These are phyloP conservation scores for Lippia alba DNA, from an alignment of 305 asterid genomes.

Conservation along the genomic window DNA sequence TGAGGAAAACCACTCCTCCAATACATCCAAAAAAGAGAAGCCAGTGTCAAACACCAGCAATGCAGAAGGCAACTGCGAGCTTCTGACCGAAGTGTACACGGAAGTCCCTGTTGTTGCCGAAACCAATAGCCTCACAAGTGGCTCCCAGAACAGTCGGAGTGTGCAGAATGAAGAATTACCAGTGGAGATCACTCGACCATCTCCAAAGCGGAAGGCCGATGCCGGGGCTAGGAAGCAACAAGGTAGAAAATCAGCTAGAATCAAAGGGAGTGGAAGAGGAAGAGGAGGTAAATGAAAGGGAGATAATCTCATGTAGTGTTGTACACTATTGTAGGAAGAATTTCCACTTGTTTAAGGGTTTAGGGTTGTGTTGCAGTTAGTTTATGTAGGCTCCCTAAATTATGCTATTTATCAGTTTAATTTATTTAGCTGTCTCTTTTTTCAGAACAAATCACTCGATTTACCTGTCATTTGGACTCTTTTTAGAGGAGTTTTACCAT, in stretches of 20 bases:
- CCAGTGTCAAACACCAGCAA: conserved; percentile 21
- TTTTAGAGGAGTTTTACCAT: background rate
- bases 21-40: conserved; percentile 25
- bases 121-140: conserved; percentile 39
- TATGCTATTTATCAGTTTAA: conserved; percentile 14
- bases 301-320: conserved; percentile 14
- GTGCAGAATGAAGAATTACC: conserved; percentile 47
- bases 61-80: conserved; percentile 46
- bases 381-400: conserved; percentile 16
- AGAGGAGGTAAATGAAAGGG: conserved; percentile 50
- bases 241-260: conserved; percentile 43
- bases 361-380: conserved; percentile 32
- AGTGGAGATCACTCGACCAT: conserved; percentile 36
- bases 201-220: conserved; percentile 33
- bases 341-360: conserved; percentile 27
- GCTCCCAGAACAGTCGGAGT: conserved; percentile 44
- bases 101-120: conserved; percentile 66
- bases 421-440: conserved; percentile 8
- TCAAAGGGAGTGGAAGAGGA: conserved; percentile 48
- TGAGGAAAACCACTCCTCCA: conserved; percentile 30
- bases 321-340: conserved; percentile 43
- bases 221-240: conserved; percentile 43
- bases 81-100: conserved; percentile 56
- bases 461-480: background rate
- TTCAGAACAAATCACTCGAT: conserved; percentile 4